These are phyloP conservation scores for Tetracladium setigerum DNA, from an alignment of 495 filamentous ascomycete species.

Conservation along the genomic window DNA sequence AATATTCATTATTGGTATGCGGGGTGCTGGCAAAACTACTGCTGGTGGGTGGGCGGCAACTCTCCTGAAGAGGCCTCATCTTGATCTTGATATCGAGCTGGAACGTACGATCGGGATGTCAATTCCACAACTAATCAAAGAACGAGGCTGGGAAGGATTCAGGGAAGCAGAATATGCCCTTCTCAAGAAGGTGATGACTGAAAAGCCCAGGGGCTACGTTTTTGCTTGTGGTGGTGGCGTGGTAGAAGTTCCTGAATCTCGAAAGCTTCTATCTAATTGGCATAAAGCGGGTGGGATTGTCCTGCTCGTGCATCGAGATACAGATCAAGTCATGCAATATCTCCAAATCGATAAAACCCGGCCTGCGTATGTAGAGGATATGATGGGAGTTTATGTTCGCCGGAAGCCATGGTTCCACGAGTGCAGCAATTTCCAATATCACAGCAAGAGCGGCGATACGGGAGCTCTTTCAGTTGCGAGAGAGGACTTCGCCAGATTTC, in stretches of 20 bases:
- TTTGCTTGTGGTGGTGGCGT: conserved; percentile 93
- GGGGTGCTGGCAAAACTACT: conserved; percentile 94
- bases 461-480: conserved; percentile 52
- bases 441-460: conserved; percentile 57
- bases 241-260: conserved; percentile 79
- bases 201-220: conserved; percentile 67
- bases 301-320: conserved; percentile 79
- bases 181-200: conserved; percentile 62
- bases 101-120: conserved; percentile 62
- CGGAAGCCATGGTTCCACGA: conserved; percentile 86
- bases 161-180: conserved; percentile 70
- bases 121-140: conserved; percentile 76
- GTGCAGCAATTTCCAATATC: conserved; percentile 94
- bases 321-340: conserved; percentile 82
- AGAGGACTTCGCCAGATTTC: conserved; percentile 73
- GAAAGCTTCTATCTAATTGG: conserved; percentile 66
- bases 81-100: conserved; percentile 84
- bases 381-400: conserved; percentile 85
- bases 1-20: conserved; percentile 94
- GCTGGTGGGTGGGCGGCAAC: conserved; percentile 75
- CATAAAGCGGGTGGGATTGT: conserved; percentile 80
- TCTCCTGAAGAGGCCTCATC: conserved; percentile 64
- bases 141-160: conserved; percentile 83
- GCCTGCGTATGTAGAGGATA: conserved; percentile 90
- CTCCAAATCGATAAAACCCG: conserved; percentile 84